Conservation (phyloP, 805 yeast genomes). For the Candida sphagnicola region DNA sequence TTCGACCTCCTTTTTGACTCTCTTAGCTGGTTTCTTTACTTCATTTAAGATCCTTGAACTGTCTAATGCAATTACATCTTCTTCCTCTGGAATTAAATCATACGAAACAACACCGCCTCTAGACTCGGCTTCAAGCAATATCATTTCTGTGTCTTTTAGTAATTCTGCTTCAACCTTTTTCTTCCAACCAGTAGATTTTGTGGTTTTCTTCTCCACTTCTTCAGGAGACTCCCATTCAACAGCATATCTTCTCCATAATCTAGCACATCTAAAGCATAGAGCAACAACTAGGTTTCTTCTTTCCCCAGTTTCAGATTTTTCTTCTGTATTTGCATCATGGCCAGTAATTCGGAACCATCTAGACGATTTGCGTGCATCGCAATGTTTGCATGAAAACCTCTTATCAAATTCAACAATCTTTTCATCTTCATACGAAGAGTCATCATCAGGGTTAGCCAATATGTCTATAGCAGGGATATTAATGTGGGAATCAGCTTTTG, state of each 20-base stretch:
- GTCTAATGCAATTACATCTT: background rate
- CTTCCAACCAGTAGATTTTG: conserved; percentile 49
- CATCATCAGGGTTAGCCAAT: conserved; percentile 65
- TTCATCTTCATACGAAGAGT: conserved; percentile 61
- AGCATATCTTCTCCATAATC: conserved; percentile 88
- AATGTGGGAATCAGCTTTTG: conserved; percentile 4
- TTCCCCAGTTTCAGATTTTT: conserved; percentile 18
- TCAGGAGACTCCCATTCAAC: conserved; percentile 79
- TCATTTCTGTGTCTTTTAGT: conserved; percentile 55
- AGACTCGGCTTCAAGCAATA: conserved; percentile 46
- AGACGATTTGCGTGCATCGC: conserved; percentile 50
- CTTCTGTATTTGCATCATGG: conserved; percentile 35
- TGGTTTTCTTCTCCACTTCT: conserved; percentile 52
- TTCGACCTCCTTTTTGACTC: background rate
- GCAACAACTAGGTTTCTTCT: conserved; percentile 43
- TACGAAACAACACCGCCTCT: conserved; percentile 19
- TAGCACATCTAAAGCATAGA: conserved; percentile 81
- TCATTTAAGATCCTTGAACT: background rate
- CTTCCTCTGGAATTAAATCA: conserved; percentile 8
- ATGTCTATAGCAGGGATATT: conserved; percentile 29
- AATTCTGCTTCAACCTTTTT: conserved; percentile 65
- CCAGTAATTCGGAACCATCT: conserved; percentile 78
- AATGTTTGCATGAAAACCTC: conserved; percentile 64
- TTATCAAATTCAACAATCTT: conserved; percentile 40
- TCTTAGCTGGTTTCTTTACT: background rate